Evolutionary conservation across 805 yeast species (phyloP).

Genomic region (Ogataea minuta): DNA sequence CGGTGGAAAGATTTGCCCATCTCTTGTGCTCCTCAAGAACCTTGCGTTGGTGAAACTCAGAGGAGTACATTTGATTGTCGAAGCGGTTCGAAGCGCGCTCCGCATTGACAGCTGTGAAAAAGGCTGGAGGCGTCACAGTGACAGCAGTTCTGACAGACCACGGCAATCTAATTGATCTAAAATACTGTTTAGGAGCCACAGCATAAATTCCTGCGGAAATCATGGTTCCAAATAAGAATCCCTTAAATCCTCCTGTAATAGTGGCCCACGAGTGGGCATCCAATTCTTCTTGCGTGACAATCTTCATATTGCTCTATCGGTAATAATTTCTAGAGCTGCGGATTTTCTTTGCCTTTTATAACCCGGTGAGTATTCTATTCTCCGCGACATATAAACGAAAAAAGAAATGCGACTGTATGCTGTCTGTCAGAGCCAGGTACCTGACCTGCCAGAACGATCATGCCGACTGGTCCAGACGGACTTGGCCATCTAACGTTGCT

Average conservation of each 20-base stretch:
- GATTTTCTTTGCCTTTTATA: constrained; percentile 1
- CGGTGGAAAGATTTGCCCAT: constrained; percentile 49
- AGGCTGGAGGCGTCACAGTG: constrained; percentile 65
- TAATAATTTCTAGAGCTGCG: background rate
- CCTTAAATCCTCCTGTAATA: constrained; percentile 59
- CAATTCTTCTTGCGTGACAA: constrained; percentile 62
- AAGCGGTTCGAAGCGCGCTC: constrained; percentile 69
- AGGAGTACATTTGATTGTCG: constrained; percentile 59
- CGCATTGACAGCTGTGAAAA: constrained; percentile 59
- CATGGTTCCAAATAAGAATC: constrained; percentile 51
- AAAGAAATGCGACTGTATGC: too few species aligned
- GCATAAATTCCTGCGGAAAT: constrained; percentile 56
- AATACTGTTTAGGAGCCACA: constrained; percentile 46
- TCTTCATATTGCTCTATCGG: constrained; percentile 51
- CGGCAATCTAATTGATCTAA: constrained; percentile 43
- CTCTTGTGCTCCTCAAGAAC: constrained; percentile 46
- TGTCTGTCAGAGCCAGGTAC: too few species aligned
- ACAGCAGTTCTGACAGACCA: constrained; percentile 63
- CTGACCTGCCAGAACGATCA: too few species aligned
- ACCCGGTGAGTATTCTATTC: background rate
- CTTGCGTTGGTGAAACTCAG: constrained; percentile 40
- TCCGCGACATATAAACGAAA: too few species aligned
- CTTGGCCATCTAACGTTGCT: too few species aligned
- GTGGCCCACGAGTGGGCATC: constrained; percentile 62
- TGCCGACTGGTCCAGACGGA: too few species aligned